phyloP scores from a whole-genome alignment of 208 protist genomes.

The Polymyxa betae region DNA sequence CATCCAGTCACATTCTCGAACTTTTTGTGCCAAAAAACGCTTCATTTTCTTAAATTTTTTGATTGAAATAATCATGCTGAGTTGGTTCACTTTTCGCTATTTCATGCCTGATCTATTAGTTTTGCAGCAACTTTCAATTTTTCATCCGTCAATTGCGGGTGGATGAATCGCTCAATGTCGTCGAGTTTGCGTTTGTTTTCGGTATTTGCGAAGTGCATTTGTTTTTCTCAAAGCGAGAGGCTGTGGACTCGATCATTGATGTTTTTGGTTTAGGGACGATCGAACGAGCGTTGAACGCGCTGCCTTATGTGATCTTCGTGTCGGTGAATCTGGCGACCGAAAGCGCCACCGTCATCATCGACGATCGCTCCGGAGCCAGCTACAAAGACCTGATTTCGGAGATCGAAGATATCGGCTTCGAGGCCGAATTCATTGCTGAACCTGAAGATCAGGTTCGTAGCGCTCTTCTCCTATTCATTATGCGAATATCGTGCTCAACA shows the following conservation, averaged over 20 bases:
- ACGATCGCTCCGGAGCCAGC: not conserved
- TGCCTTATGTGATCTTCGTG: conserved; percentile 52
- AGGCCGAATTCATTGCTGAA: not conserved
- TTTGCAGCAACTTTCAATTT: too few relatives aligned
- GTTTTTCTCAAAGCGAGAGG: too few relatives aligned
- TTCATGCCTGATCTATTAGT: too few relatives aligned
- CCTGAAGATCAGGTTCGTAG: not conserved
- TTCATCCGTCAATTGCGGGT: too few relatives aligned
- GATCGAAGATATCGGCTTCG: not conserved
- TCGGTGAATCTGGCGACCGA: conserved; percentile 47
- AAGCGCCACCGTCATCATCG: not conserved
- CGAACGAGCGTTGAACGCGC: conserved; percentile 47
- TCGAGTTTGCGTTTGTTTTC: too few relatives aligned
- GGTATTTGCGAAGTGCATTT: too few relatives aligned
- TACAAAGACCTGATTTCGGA: not conserved
- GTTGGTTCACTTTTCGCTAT: too few relatives aligned
- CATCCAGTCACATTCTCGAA: not conserved
- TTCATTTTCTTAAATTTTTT: too few relatives aligned
- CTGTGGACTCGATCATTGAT: too few relatives aligned
- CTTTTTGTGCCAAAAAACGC: not conserved
- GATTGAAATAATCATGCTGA: too few relatives aligned
- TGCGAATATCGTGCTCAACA: too few relatives aligned
- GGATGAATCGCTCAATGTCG: too few relatives aligned
- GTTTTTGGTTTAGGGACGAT: conserved; percentile 58
- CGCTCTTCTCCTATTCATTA: not conserved